A percentile compares a stretch with the other conserved stretches of the same genome.
phyloP scores from a whole-genome alignment of 2,329 filamentous ascomycete genomes.

The Gliomastix tumulicola region DNA sequence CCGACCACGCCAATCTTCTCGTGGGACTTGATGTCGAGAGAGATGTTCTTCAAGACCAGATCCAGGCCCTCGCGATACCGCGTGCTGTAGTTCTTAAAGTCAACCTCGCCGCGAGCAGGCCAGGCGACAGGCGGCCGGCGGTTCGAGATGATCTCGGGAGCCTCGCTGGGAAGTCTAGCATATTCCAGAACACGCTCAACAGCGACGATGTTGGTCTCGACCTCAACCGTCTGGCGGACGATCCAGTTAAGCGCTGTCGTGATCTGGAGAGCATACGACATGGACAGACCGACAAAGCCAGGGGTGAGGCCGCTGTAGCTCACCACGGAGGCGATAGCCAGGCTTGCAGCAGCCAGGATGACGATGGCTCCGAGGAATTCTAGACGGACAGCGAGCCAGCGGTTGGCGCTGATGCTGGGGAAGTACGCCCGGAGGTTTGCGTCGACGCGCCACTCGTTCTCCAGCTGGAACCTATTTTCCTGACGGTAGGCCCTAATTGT shows the following conservation, averaged over 20 bases:
- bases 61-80: slow-evolving; percentile 87
- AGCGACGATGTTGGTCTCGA: slow-evolving; percentile 99
- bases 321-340: slow-evolving; percentile 75
- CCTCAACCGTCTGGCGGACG: slow-evolving; percentile 94
- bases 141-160: slow-evolving; percentile 86
- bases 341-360: slow-evolving; percentile 78
- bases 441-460: slow-evolving; percentile 97
- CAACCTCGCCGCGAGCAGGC: slow-evolving; percentile 82
- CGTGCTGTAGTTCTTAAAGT: slow-evolving; percentile 91
- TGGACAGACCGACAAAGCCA: slow-evolving; percentile 82
- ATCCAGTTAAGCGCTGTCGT: slow-evolving; percentile 99
- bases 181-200: slow-evolving; percentile 98
- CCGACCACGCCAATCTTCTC: slow-evolving; percentile 99
- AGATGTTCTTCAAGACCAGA: slow-evolving; percentile 88
- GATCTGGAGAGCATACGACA: slow-evolving; percentile 97
- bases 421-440: slow-evolving; percentile 92
- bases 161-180: slow-evolving; percentile 82
- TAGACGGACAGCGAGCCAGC: slow-evolving; percentile 90
- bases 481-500: slow-evolving; percentile 95
- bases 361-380: slow-evolving; percentile 95
- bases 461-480: slow-evolving; percentile 76
- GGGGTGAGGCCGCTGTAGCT: slow-evolving; percentile 55
- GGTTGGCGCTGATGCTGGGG: slow-evolving; percentile 86
- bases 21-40: slow-evolving; percentile 84
- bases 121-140: slow-evolving; percentile 82